Conservation (phyloP, 805 yeast species). For the Zygotorulaspora danielsina region DNA sequence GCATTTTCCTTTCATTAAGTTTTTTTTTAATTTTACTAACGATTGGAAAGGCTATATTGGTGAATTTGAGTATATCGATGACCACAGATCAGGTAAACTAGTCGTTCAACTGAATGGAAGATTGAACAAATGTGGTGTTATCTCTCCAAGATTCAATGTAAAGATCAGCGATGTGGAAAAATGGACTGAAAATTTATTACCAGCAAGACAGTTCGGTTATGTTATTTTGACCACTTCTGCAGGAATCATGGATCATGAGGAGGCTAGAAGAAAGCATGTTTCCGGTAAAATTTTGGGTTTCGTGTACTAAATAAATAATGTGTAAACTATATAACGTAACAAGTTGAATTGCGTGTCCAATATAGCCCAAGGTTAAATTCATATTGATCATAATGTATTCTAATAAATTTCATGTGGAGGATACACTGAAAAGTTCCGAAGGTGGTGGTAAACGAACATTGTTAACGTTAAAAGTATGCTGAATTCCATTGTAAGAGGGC, state of each 20-base stretch:
- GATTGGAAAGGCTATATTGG: conserved; percentile 65
- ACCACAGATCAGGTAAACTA: conserved; percentile 98
- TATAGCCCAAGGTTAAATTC: no score
- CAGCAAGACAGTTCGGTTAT: conserved; percentile 98
- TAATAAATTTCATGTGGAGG: conserved; percentile 5
- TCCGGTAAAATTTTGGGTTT: conserved; percentile 98
- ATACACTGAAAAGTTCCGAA: conserved; percentile 18
- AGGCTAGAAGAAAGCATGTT: conserved; percentile 99
- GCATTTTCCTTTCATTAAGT: neutral
- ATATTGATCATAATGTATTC: no score
- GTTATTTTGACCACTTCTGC: conserved; percentile 97
- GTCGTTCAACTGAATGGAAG: conserved; percentile 96
- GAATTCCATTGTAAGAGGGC: neutral
- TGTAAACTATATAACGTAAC: no score
- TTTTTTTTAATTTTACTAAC: no score
- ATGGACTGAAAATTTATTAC: conserved; percentile 97
- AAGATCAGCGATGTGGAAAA: conserved; percentile 92
- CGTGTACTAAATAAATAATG: conserved; percentile 83
- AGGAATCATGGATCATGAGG: conserved; percentile 99
- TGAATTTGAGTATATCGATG: conserved; percentile 96
- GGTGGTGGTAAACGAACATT: conserved; percentile 20
- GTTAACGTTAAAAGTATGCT: neutral
- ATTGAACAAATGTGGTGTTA: conserved; percentile 97
- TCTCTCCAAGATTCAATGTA: conserved; percentile 97
- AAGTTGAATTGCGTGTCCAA: no score